Conservation (phyloP, 768 basidiomycete genomes). For the Rickenella mellea region DNA sequence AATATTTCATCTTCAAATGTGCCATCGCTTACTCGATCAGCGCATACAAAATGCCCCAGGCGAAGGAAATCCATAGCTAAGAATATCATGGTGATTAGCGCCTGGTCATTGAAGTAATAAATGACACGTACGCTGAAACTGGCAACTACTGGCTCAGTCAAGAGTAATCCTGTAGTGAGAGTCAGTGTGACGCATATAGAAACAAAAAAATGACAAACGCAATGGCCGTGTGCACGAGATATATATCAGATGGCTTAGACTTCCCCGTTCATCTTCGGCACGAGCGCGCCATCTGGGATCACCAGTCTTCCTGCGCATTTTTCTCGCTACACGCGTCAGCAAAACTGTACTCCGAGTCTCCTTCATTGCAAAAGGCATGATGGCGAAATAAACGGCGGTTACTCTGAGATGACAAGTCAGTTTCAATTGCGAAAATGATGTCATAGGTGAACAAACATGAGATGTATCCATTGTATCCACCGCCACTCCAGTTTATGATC, state of each 20-base stretch:
- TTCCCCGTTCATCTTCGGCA: constrained; percentile 53
- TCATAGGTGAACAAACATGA: neutral
- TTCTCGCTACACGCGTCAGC: constrained; percentile 52
- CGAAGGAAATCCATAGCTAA: constrained; percentile 65
- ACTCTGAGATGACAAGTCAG: constrained; percentile 27
- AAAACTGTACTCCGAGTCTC: constrained; percentile 73
- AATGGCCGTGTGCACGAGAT: constrained; percentile 65
- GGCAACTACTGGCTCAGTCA: constrained; percentile 66
- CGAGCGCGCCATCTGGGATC: constrained; percentile 52
- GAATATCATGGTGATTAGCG: neutral
- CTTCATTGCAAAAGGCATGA: constrained; percentile 45
- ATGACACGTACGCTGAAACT: constrained; percentile 53
- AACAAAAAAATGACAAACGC: constrained; percentile 32
- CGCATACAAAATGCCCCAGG: constrained; percentile 69
- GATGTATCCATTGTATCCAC: constrained; percentile 72
- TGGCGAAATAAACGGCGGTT: constrained; percentile 37
- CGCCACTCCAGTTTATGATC: constrained; percentile 54
- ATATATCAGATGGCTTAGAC: constrained; percentile 49
- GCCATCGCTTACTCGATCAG: constrained; percentile 41
- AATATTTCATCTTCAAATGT: neutral
- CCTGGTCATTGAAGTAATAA: constrained; percentile 1
- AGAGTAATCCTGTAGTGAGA: constrained; percentile 39
- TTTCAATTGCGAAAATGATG: neutral
- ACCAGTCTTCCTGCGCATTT: constrained; percentile 55
- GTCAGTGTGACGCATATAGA: neutral